Evolutionary conservation across 2,329 filamentous ascomycete species (phyloP), one percentile per base, ranked within the genome.

Genomic region (Polytolypa hystricis): DNA sequence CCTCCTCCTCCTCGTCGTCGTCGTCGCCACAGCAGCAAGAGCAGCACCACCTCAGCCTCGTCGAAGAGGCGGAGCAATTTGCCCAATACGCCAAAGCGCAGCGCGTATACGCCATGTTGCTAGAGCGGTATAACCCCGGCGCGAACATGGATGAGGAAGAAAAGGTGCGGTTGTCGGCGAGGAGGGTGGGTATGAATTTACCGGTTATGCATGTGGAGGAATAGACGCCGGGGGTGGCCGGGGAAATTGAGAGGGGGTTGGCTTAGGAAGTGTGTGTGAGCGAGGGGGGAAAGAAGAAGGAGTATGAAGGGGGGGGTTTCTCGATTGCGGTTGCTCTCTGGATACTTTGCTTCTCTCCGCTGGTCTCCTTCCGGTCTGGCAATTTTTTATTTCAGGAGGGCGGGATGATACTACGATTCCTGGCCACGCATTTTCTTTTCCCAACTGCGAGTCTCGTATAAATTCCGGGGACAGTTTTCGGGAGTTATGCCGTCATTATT

Each of bases 61-160:
- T 63, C 10, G 56, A 69, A 34, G 65, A 84, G 47, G 80, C 77
- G n/a, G 76, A 84, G 45, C 85, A 96, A 59, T 77, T 85, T 47
- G 62, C 86, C 17, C 72, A 77, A 39, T 96, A 94, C 56, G 70
- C 91, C 14, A 75, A 76, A 49, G 80, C 87, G n/a, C 91, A 98
- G 66, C 71, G 87, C 35, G 74, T 75, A 55, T 95, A 96, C 58
- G 73, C 76, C 17, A 79, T 76, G 11, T 65, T 96, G 29, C 59
- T 96, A 25, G 87, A 95, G 62, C 73, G 87, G 49, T 96, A 98
- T 63, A 96, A 96, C 59, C 86, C 86, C 0, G 86, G 87, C 12
- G 84, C 93, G 77, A 74, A 76, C 47, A 84, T 94, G 80, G 77
- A 81, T 56, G 78, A 93, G 61, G 71, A 78, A 55, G 87, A 96